These are phyloP conservation scores for Dryas integrifolia DNA, from an alignment of 331 rosid species.

Conservation along the genomic window DNA sequence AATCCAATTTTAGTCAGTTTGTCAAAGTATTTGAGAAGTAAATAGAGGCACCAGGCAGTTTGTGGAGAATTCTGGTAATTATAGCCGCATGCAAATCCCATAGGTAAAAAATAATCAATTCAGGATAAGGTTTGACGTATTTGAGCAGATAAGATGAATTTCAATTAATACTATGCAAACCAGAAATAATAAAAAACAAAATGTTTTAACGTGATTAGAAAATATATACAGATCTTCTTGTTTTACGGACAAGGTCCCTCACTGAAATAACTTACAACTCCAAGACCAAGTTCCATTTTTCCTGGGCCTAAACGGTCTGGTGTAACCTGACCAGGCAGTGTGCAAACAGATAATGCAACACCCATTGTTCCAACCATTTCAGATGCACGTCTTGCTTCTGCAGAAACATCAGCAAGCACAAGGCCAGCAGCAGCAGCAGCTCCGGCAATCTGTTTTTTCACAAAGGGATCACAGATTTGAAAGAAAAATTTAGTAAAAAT, in stretches of 20 bases:
- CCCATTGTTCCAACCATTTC: constrained; percentile 97
- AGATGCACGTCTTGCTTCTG: constrained; percentile 79
- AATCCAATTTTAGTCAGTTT: constrained; percentile 32
- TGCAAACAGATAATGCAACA: constrained; percentile 79
- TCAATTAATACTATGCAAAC: not conserved
- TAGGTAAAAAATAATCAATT: not conserved
- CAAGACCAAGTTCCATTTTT: constrained; percentile 93
- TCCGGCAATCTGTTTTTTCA: constrained; percentile 73
- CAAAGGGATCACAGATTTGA: constrained; percentile 8
- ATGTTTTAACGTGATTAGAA: not conserved
- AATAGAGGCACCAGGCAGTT: not conserved
- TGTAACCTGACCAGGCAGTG: constrained; percentile 79
- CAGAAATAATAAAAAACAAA: not conserved
- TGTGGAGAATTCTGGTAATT: not conserved
- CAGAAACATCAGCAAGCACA: constrained; percentile 70
- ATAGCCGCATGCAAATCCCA: not conserved
- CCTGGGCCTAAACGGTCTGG: constrained; percentile 82
- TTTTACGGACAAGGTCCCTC: constrained; percentile 10
- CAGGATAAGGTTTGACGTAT: not conserved
- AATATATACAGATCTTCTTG: not conserved
- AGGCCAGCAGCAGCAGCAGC: constrained; percentile 94
- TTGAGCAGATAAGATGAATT: not conserved
- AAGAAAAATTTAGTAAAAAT: constrained; percentile 10
- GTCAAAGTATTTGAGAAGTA: not conserved
- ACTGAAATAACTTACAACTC: constrained; percentile 61